Conservation (phyloP, 2,329 filamentous ascomycete species). For the Penicillium sclerotiorum region DNA sequence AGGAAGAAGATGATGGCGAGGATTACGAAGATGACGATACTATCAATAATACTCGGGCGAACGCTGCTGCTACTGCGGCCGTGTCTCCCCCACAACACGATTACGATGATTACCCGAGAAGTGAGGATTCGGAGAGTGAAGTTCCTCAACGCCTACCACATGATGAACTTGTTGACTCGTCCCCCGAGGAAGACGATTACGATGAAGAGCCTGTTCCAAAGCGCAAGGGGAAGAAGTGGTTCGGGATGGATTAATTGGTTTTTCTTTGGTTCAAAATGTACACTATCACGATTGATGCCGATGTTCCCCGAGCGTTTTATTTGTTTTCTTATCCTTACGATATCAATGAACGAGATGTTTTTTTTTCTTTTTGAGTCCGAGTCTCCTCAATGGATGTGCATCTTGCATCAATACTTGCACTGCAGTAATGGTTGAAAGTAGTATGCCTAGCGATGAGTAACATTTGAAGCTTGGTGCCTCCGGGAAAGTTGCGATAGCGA, state of each 20-base stretch:
- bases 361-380: no score
- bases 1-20: conserved; percentile 19
- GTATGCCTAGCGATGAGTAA: no score
- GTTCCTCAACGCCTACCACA: conserved; percentile 19
- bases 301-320: conserved; percentile 1
- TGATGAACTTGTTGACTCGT: conserved; percentile 11
- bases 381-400: no score
- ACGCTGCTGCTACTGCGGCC: conserved; percentile 17
- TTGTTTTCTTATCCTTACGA: conserved; percentile 9
- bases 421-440: no score
- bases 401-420: no score
- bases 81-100: conserved; percentile 9
- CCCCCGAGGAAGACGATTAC: conserved; percentile 19
- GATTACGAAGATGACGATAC: conserved; percentile 29
- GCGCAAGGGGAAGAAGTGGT: conserved; percentile 39
- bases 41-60: conserved; percentile 28
- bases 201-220: conserved; percentile 23
- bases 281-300: conserved; percentile 18
- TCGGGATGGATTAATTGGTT: conserved; percentile 21
- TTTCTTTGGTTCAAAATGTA: conserved; percentile 20
- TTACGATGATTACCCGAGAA: conserved; percentile 27
- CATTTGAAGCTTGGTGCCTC: no score
- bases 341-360: conserved; percentile 11
- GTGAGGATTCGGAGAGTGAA: conserved; percentile 20
- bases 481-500: no score